phyloP scores from a whole-genome alignment of 306 rosid species.

The Inga leiocalycina region DNA sequence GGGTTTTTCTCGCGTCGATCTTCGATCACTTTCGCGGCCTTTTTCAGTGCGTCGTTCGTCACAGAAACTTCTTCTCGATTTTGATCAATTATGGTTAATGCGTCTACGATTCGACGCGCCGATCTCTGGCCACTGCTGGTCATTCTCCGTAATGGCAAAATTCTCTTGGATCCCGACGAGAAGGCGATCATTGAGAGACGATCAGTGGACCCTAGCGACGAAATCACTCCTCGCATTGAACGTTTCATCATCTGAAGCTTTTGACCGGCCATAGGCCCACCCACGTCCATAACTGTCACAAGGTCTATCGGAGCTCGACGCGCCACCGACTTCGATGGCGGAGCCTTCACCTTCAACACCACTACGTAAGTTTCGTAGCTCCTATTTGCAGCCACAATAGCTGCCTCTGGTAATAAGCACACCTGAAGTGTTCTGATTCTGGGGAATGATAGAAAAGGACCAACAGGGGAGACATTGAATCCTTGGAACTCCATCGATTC shows the following conservation, averaged over 20 bases:
- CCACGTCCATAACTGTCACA: constrained; percentile 76
- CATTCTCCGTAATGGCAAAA: constrained; percentile 74
- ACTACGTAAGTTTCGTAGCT: constrained; percentile 70
- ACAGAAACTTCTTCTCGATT: constrained; percentile 45
- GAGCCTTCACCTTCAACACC: constrained; percentile 67
- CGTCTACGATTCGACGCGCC: constrained; percentile 56
- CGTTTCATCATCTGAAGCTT: constrained; percentile 75
- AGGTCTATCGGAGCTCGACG: constrained; percentile 73
- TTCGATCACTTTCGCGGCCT: constrained; percentile 84
- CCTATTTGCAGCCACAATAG: constrained; percentile 69
- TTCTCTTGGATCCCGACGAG: constrained; percentile 77
- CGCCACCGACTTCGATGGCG: constrained; percentile 33
- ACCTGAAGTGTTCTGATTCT: constrained; percentile 44
- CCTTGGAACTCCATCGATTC: constrained; percentile 63
- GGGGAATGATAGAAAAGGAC: constrained; percentile 29
- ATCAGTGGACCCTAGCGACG: constrained; percentile 67
- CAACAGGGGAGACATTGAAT: constrained; percentile 48
- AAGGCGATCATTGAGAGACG: constrained; percentile 88
- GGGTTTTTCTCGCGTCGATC: constrained; percentile 89
- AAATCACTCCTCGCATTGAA: constrained; percentile 61
- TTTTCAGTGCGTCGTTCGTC: constrained; percentile 77
- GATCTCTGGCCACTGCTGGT: constrained; percentile 67
- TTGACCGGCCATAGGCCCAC: constrained; percentile 45
- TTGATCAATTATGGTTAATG: constrained; percentile 55
- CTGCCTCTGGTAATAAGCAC: constrained; percentile 68